Conservation (phyloP, 768 basidiomycete genomes). For the Rhizopogon sp. region DNA sequence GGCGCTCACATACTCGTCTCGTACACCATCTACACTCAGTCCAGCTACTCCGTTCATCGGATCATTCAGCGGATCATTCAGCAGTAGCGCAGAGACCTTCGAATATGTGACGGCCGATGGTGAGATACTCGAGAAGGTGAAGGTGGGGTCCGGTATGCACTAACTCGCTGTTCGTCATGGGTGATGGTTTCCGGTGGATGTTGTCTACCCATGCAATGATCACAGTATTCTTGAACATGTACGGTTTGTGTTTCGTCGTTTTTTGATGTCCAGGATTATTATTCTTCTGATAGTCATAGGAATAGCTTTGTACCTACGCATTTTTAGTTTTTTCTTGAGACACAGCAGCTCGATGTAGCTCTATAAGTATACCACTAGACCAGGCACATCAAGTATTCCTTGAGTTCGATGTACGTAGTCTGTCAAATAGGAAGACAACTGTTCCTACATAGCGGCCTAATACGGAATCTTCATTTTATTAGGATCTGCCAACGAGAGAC, state of each 20-base stretch:
- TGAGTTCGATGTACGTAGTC: too few species aligned
- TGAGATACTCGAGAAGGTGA: slow-evolving; percentile 18
- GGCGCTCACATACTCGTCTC: slow-evolving; percentile 62
- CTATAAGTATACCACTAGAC: too few species aligned
- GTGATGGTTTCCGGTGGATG: neutral
- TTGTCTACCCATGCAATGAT: neutral
- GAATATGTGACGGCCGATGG: slow-evolving; percentile 20
- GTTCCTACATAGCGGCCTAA: too few species aligned
- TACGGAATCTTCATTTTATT: too few species aligned
- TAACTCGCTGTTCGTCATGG: neutral
- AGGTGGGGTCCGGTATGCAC: slow-evolving; percentile 9
- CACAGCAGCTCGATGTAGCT: neutral
- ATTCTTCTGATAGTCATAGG: neutral
- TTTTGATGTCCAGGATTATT: neutral
- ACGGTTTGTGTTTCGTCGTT: neutral
- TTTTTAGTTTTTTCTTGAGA: neutral
- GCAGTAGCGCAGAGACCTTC: slow-evolving; percentile 25
- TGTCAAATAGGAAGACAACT: too few species aligned
- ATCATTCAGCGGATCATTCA: slow-evolving; percentile 33
- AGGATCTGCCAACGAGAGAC: too few species aligned
- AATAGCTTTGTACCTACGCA: neutral
- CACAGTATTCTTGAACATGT: neutral
- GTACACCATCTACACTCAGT: slow-evolving; percentile 61
- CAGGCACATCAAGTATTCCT: too few species aligned
- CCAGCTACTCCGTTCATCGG: slow-evolving; percentile 71